A percentile compares a stretch with the other conserved stretches of the same genome.
Evolutionary conservation across 2,329 filamentous ascomycete genomes (phyloP).

Genomic region (Catunica adiposa): DNA sequence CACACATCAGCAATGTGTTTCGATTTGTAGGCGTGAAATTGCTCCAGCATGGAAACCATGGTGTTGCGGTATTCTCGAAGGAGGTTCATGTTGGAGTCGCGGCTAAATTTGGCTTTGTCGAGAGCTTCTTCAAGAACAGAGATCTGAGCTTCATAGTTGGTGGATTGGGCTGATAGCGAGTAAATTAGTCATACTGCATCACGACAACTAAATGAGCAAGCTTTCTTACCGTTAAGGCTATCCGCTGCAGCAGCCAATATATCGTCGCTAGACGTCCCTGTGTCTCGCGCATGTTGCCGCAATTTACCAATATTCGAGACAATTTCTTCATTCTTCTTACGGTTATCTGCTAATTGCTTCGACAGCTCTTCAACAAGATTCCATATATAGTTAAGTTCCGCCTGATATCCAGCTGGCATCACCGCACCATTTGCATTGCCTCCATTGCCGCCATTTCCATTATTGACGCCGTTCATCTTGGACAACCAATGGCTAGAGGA

Average conservation of each 20-base stretch:
- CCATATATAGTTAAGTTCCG: constrained; percentile 52
- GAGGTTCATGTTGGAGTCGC: constrained; percentile 43
- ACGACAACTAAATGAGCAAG: background rate
- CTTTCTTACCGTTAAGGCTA: constrained; percentile 37
- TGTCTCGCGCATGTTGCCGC: constrained; percentile 36
- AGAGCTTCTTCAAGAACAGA: constrained; percentile 45
- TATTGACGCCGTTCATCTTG: constrained; percentile 10
- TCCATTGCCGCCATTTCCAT: constrained; percentile 25
- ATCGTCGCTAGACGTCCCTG: constrained; percentile 40
- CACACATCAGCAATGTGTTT: constrained; percentile 45
- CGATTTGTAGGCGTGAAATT: constrained; percentile 50
- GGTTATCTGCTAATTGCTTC: constrained; percentile 44
- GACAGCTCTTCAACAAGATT: constrained; percentile 51
- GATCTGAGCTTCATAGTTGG: constrained; percentile 43
- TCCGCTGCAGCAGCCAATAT: constrained; percentile 38
- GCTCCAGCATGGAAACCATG: constrained; percentile 40
- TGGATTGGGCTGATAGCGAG: constrained; percentile 35
- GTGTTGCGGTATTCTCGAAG: constrained; percentile 41
- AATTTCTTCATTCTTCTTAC: constrained; percentile 45
- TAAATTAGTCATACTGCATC: background rate
- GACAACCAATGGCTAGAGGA: no score
- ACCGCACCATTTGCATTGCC: constrained; percentile 32
- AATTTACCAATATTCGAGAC: constrained; percentile 46
- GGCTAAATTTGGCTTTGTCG: constrained; percentile 42
- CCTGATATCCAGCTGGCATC: constrained; percentile 50